Base-by-base conservation (phyloP, 2,329 filamentous ascomycete genomes). In the Penicillium sp. region DNA sequence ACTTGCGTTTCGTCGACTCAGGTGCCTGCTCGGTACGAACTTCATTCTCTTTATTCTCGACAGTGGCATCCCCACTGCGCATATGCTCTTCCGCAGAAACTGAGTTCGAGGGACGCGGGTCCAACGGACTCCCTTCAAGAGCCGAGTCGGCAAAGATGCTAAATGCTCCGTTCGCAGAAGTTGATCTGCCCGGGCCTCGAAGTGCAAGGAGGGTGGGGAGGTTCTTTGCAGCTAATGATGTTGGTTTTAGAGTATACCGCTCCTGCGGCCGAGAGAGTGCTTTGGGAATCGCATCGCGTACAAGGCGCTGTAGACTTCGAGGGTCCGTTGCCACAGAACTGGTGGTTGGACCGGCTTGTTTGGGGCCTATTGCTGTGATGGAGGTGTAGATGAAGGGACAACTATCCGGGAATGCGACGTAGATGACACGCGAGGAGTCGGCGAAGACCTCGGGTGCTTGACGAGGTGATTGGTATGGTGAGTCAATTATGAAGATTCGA, bases 351-450 rank as follows among this genome's bases (percentile, higher is more conserved):
- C 75, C 73, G 0, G 71, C 63, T 6, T 75, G 69, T 10, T 75
- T 70, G 0, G 76, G 62, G 1, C 76, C 75, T 6, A 72, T 62
- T 15, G 70, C 60, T 1, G 78, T 69, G 12, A 84, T 69, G 1
- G 82, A 84, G 7, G 82, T 78, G 69, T 90, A 95, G 42, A 95
- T 76, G 57, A 86, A 85, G 0, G 90, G 88, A 10, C 88, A 87
- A 31, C 86, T 87, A 65, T 93, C 86, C 0, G 91, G 90, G 63
- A 95, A 93, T 1, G 89, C 88, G 54, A 95, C 78, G 65, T 90
- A 94, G 36, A 95, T 82, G 2, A 88, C 87, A 58, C 85, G 82
- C 12, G 85, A 85, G 1, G 83, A 76, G 58, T 90, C 85, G n/a
- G 77, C 79, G 36, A 73, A 65, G 51, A 64, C 70, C 52, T 66